Evolutionary conservation across 176 grass and related monocot genomes (phyloP).

Genomic region (Paspalum notatum): DNA sequence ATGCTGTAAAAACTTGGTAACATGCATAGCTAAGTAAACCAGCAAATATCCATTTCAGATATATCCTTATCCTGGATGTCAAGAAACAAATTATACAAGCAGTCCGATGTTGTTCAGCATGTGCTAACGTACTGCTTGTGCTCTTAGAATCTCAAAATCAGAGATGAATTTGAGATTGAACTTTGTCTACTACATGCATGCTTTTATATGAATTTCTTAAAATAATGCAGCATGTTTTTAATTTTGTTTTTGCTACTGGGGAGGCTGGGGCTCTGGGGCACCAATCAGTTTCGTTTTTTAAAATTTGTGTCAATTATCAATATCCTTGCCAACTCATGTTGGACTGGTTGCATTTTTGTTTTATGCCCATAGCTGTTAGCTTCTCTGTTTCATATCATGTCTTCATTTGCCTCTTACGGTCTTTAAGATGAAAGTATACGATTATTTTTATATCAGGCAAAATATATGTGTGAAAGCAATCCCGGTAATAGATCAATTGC

Average conservation of each 20-base stretch:
- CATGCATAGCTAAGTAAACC: too few relatives aligned
- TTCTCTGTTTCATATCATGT: background rate
- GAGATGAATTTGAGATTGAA: background rate
- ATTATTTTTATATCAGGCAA: background rate
- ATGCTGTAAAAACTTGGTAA: background rate
- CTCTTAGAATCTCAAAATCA: background rate
- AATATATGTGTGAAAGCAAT: slow-evolving; percentile 3
- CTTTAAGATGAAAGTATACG: background rate
- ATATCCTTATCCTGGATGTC: background rate
- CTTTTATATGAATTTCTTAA: background rate
- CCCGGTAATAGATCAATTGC: background rate
- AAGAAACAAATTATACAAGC: slow-evolving; percentile 1
- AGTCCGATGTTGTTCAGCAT: background rate
- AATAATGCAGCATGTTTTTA: background rate
- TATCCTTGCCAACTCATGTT: background rate
- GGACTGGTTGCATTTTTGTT: background rate
- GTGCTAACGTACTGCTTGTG: background rate
- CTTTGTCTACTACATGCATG: background rate
- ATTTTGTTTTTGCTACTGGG: background rate
- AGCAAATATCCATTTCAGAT: background rate
- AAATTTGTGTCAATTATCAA: background rate
- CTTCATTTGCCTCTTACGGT: background rate
- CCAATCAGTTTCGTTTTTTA: background rate
- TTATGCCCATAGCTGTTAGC: background rate
- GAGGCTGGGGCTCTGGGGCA: background rate